Base-by-base conservation (phyloP, 2,329 filamentous ascomycete species). In the Colletotrichum sp. region DNA sequence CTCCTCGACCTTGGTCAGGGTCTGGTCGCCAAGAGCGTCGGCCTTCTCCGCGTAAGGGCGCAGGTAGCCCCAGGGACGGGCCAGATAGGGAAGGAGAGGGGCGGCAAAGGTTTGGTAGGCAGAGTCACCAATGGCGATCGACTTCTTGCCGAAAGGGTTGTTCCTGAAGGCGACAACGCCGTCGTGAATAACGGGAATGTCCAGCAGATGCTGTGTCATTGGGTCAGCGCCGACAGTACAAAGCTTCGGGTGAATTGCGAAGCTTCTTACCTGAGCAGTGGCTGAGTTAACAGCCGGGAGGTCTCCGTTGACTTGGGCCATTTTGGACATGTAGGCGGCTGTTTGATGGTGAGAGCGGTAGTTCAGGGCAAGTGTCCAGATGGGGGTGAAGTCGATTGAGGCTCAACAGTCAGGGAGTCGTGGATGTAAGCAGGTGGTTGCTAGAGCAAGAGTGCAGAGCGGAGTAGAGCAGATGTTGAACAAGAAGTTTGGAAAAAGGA, bases 121-220 rank as follows among this genome's bases (percentile, higher is more conserved):
- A 76, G 92, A 91, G 82, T 94, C 91, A 83, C 93, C 91, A 77
- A 97, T 86, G 80, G 94, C 89, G 82, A 98, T 87, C 58, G 95
- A 96, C 86, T 93, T 96, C 84, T 95, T 93, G 82, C 95, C 96
- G 82, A 95, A 93, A 66, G 95, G 93, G 86, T 96, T 95, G 82
- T 91, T 88, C 86, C 96, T 95, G 90, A 97, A 93, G 82, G 92
- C 92, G 76, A 91, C 87, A 85, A 98, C 92, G 81, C 92, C 88
- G 84, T 98, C 95, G 82, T 91, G 92, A 82, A 98, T 91, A 78
- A 97, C 86, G 55, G 96, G 96, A 86, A 98, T 98, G 78, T 93
- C 93, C 80, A 92, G 89, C 77, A 98, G 90, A 83, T 98, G 96
- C 95, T 98, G 80, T 59, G 28, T 55, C 36, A 26, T 77, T 24